Conservation (phyloP, 371 early-diverging fungal genomes). For the Nematocida sp. region DNA sequence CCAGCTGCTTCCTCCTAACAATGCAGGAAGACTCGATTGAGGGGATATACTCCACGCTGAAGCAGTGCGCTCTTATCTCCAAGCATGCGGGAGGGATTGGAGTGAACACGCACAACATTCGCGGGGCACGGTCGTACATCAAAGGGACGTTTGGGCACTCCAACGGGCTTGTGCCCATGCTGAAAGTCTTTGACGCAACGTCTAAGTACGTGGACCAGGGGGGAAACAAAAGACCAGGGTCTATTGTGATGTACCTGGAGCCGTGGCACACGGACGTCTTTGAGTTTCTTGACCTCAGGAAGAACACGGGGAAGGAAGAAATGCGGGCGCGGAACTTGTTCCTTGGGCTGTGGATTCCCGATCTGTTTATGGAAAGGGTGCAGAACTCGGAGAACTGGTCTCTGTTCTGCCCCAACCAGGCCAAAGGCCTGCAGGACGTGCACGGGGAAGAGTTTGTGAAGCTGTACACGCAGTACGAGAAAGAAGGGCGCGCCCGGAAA, state of each 20-base stretch:
- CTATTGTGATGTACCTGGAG: constrained; percentile 94
- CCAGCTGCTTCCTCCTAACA: constrained; percentile 84
- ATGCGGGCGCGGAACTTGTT: constrained; percentile 89
- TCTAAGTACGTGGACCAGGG: constrained; percentile 96
- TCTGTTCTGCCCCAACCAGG: constrained; percentile 90
- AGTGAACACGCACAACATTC: constrained; percentile 80
- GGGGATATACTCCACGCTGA: constrained; percentile 92
- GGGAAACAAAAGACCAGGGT: constrained; percentile 95
- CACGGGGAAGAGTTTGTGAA: constrained; percentile 87
- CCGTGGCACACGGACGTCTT: constrained; percentile 98
- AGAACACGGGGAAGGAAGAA: constrained; percentile 97
- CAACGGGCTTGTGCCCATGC: constrained; percentile 93
- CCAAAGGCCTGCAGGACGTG: constrained; percentile 77
- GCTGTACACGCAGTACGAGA: constrained; percentile 81
- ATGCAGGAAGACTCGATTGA: constrained; percentile 80
- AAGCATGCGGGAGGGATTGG: constrained; percentile 97
- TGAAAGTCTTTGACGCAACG: constrained; percentile 91
- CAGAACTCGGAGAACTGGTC: constrained; percentile 85
- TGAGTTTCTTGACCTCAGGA: constrained; percentile 88
- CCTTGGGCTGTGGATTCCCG: constrained; percentile 94
- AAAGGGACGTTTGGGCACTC: constrained; percentile 91
- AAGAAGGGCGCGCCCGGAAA: constrained; percentile 73
- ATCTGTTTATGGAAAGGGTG: constrained; percentile 95
- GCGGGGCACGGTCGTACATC: constrained; percentile 85
- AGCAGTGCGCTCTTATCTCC: constrained; percentile 87